Evolutionary conservation across 1,284 basidiomycete species (phyloP), one percentile per base, ranked within the genome.

Genomic region (Schizophyllum commune): DNA sequence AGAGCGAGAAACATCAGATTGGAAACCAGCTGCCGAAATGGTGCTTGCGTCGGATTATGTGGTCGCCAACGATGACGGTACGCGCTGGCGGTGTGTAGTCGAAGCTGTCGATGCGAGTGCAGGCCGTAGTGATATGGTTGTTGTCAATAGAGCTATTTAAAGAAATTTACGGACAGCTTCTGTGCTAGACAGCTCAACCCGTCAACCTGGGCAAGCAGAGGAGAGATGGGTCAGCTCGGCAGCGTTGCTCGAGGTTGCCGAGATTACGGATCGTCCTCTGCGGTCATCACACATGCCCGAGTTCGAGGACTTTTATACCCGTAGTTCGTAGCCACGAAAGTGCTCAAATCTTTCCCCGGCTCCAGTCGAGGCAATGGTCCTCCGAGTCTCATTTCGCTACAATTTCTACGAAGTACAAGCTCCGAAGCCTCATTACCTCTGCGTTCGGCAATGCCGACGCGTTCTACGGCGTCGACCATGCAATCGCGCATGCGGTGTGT

Each of bases 1-100:
- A 93, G 72, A 93, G 91, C 63, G 94, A 94, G n/a, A 94, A 93
- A 70, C 96, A 97, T 71, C 95, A 92, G 92, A 96, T 97, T 68
- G 94, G 94, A 11, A 87, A 91, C 65, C 84, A 90, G 65, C 90
- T 93, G 58, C 85, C 94, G 1, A 94, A 88, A 70, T 77, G 96
- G 19, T 94, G 92, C 72, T 96, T 95, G 72, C 96, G 94, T 72
- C 84, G 94, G 20, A 96, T 96, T 61, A 74, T 96, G 39, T 85
- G 92, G n/a, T 94, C 91, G 2, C 89, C 92, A 66, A 95, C 91
- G 0, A 94, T 96, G 64, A 96, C 96, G 94, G 93, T 97, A 52
- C 85, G 94, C 63, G 92, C 96, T 17, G 94, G 94, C 32, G 94
- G 94, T 55, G 94, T 94, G n/a, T 96, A 94, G 94, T 78, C 85